Conservation (phyloP, 2,329 filamentous ascomycete genomes). For the Graphiopsis chlorocephala region DNA sequence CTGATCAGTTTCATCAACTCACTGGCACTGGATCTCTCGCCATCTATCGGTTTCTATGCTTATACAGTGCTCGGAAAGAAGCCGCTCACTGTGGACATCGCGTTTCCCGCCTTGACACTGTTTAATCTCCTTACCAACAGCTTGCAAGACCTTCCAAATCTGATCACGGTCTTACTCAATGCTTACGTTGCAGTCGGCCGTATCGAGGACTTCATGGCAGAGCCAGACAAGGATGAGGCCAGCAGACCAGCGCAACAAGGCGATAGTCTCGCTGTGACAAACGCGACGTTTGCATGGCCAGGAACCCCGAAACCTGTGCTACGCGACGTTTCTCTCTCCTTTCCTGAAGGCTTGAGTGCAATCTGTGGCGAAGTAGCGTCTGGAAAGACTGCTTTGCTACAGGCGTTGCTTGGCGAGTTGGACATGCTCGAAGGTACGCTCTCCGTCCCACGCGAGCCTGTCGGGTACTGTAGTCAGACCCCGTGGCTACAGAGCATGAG, state of each 20-base stretch:
- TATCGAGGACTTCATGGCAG: constrained; percentile 82
- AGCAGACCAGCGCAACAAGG: constrained; percentile 35
- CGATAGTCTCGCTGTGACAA: constrained; percentile 49
- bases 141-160: constrained; percentile 69
- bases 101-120: constrained; percentile 80
- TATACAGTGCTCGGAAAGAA: constrained; percentile 71
- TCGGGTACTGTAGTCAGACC: constrained; percentile 64
- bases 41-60: constrained; percentile 75
- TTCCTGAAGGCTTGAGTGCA: constrained; percentile 57
- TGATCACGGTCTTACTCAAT: constrained; percentile 76
- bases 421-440: constrained; percentile 53
- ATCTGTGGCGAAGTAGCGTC: constrained; percentile 63
- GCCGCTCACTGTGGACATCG: constrained; percentile 72
- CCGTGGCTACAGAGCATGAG: constrained; percentile 70
- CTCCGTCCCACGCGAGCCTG: constrained; percentile 53
- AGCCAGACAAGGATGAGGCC: constrained; percentile 64
- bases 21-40: constrained; percentile 70
- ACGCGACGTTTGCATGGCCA: constrained; percentile 78
- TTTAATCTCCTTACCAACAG: constrained; percentile 73
- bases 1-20: constrained; percentile 67
- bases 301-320: constrained; percentile 59
- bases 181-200: constrained; percentile 77
- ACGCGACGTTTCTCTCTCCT: constrained; percentile 52
- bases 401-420: constrained; percentile 59
- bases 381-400: constrained; percentile 61